Percentiles rank a stretch among this genome's conserved stretches.
Conservation (phyloP, 257 asterid genomes). For the Solanum commersonii region DNA sequence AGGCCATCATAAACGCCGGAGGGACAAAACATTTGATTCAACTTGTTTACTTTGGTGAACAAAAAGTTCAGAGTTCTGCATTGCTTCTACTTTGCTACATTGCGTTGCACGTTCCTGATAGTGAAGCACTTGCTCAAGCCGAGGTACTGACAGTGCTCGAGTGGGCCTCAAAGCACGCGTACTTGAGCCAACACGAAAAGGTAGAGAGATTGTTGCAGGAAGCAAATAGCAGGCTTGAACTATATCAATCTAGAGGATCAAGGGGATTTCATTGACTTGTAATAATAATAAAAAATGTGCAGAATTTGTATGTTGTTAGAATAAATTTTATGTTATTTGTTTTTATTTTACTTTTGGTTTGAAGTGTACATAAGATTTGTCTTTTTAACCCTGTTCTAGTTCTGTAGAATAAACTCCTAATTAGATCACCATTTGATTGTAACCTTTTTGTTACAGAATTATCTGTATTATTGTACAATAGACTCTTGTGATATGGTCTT, state of each 20-base stretch:
- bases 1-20: constrained; percentile 48
- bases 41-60: constrained; percentile 59
- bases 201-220: constrained; percentile 40
- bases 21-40: constrained; percentile 61
- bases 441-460: background rate
- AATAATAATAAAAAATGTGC: background rate
- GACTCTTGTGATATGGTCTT: background rate
- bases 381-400: background rate
- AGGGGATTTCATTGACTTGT: constrained; percentile 36
- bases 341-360: background rate
- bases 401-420: background rate
- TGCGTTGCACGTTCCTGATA: constrained; percentile 55
- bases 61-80: constrained; percentile 43
- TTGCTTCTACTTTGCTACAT: constrained; percentile 35
- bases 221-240: constrained; percentile 54
- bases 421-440: background rate
- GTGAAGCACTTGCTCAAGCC: constrained; percentile 54
- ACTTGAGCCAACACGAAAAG: constrained; percentile 24
- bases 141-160: constrained; percentile 54
- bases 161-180: constrained; percentile 58
- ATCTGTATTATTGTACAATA: background rate
- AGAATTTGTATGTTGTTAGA: background rate
- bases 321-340: background rate
- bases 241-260: constrained; percentile 56
- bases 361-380: background rate